A percentile compares a stretch with the other conserved stretches of the same genome.
Evolutionary conservation across 805 yeast species (phyloP).

Genomic region (Teunomyces lycoperdinae): DNA sequence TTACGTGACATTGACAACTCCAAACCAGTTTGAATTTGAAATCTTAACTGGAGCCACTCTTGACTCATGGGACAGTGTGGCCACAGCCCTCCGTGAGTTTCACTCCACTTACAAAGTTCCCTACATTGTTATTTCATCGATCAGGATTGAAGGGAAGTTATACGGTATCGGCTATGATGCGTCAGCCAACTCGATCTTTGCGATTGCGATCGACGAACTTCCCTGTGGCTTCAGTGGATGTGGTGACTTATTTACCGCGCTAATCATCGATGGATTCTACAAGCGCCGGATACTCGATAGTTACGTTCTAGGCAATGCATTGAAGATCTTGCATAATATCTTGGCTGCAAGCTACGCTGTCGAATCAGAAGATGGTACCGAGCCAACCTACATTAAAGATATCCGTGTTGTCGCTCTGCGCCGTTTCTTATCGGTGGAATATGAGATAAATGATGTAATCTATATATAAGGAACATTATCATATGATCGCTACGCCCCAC

Average conservation of each 20-base stretch:
- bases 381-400: conserved; percentile 27
- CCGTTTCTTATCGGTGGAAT: conserved; percentile 18
- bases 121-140: conserved; percentile 60
- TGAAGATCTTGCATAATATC: conserved; percentile 26
- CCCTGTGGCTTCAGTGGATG: conserved; percentile 68
- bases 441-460: neutral
- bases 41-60: conserved; percentile 49
- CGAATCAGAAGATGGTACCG: conserved; percentile 11
- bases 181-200: conserved; percentile 18
- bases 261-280: conserved; percentile 51
- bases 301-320: conserved; percentile 22
- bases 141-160: conserved; percentile 34
- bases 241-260: conserved; percentile 69
- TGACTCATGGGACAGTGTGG: conserved; percentile 32
- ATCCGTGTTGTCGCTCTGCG: conserved; percentile 37
- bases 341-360: conserved; percentile 26
- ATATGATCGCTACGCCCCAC: neutral
- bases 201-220: conserved; percentile 45
- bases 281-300: conserved; percentile 1
- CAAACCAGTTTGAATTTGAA: conserved; percentile 77
- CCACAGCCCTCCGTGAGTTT: conserved; percentile 40
- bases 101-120: conserved; percentile 43
- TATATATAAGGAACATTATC: neutral
- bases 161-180: conserved; percentile 39
- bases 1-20: conserved; percentile 53